Evolutionary conservation across 2,329 filamentous ascomycete genomes (phyloP).

Genomic region (Blastomyces emzantsi): DNA sequence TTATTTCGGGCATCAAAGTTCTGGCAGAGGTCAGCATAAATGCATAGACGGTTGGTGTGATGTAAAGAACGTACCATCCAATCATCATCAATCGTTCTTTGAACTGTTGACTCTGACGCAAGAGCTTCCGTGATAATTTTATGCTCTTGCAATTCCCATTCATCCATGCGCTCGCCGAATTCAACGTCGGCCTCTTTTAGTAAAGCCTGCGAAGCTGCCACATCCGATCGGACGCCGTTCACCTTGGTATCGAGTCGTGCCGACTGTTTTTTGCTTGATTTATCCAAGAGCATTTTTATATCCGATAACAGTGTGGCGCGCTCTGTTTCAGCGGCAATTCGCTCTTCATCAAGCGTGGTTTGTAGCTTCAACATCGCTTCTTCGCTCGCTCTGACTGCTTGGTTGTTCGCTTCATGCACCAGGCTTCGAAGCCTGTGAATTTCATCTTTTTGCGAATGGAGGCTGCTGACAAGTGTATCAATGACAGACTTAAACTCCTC

Average conservation of each 20-base stretch:
- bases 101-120: constrained; percentile 66
- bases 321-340: constrained; percentile 61
- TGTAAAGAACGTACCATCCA: constrained; percentile 56
- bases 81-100: constrained; percentile 74
- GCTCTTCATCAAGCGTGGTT: constrained; percentile 65
- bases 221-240: constrained; percentile 52
- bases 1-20: constrained; percentile 42
- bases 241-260: constrained; percentile 58
- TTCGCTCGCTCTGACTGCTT: constrained; percentile 59
- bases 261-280: constrained; percentile 65
- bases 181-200: constrained; percentile 57
- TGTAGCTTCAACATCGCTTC: constrained; percentile 58
- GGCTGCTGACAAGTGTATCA: constrained; percentile 65
- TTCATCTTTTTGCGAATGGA: constrained; percentile 68
- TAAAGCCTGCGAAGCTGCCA: constrained; percentile 54
- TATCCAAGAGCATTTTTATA: constrained; percentile 66
- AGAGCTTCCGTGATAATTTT: constrained; percentile 61
- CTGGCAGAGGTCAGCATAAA: constrained; percentile 11
- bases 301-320: constrained; percentile 64
- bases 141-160: constrained; percentile 62
- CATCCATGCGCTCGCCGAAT: constrained; percentile 63
- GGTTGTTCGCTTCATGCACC: constrained; percentile 59
- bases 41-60: background rate
- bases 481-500: constrained; percentile 81
- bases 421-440: constrained; percentile 63